These are phyloP conservation scores for Fusarium tricinctum DNA, from an alignment of 2,329 filamentous ascomycete species.

Conservation along the genomic window DNA sequence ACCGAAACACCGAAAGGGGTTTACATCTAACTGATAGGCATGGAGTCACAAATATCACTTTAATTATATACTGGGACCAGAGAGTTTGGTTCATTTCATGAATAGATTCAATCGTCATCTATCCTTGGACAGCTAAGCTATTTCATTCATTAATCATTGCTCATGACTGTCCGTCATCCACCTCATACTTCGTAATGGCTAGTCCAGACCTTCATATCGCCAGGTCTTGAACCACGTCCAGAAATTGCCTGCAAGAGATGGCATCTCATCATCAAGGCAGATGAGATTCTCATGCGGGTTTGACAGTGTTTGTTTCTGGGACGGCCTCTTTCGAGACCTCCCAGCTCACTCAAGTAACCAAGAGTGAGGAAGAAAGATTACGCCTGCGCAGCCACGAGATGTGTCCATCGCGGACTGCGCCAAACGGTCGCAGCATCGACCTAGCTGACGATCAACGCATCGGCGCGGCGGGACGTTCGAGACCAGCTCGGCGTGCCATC, in stretches of 20 bases:
- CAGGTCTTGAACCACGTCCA: slow-evolving; percentile 52
- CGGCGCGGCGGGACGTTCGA: slow-evolving; percentile 51
- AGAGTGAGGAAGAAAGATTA: slow-evolving; percentile 48
- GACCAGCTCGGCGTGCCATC: slow-evolving; percentile 62
- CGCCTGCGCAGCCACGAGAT: slow-evolving; percentile 49
- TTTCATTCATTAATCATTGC: slow-evolving; percentile 38
- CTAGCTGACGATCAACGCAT: slow-evolving; percentile 57
- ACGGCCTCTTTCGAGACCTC: slow-evolving; percentile 28
- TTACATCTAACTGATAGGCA: background rate
- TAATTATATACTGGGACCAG: background rate
- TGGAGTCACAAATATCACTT: slow-evolving; percentile 4
- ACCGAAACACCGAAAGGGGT: slow-evolving; percentile 12
- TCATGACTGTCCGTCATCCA: slow-evolving; percentile 46
- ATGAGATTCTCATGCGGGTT: slow-evolving; percentile 47
- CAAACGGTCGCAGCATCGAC: slow-evolving; percentile 68
- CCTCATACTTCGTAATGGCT: slow-evolving; percentile 52
- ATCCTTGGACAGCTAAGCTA: slow-evolving; percentile 52
- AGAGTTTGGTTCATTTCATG: slow-evolving; percentile 46
- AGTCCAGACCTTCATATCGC: slow-evolving; percentile 51
- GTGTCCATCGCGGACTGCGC: slow-evolving; percentile 51
- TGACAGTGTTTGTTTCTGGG: slow-evolving; percentile 33
- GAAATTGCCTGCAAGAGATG: slow-evolving; percentile 44
- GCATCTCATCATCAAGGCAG: slow-evolving; percentile 41
- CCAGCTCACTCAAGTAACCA: slow-evolving; percentile 51
- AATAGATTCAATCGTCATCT: slow-evolving; percentile 69